These are phyloP conservation scores for Beauveria sp. DNA, from an alignment of 2,329 filamentous ascomycete species.

Conservation along the genomic window DNA sequence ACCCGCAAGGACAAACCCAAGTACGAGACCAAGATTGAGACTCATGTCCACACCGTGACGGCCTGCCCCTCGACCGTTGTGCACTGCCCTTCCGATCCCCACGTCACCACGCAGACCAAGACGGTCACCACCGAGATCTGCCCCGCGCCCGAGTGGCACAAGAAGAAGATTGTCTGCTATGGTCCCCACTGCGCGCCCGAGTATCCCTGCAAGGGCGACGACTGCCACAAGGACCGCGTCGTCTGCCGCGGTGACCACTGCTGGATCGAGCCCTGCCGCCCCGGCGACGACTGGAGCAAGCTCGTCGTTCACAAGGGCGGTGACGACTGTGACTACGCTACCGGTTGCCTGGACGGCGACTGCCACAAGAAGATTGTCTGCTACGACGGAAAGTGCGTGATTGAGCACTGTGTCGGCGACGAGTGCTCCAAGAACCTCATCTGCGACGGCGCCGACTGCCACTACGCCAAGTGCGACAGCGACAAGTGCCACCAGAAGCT, in stretches of 20 bases:
- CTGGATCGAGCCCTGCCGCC: conserved; percentile 19
- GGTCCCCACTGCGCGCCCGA: conserved; percentile 25
- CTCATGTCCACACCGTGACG: conserved; percentile 22
- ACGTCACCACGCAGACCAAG: conserved; percentile 16
- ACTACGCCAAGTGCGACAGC: conserved; percentile 22
- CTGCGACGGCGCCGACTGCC: conserved; percentile 25
- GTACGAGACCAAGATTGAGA: conserved; percentile 22
- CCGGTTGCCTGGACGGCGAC: conserved; percentile 17
- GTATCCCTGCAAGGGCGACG: conserved; percentile 19
- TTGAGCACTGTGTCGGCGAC: conserved; percentile 21
- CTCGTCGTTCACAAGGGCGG: conserved; percentile 22
- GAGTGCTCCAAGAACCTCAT: conserved; percentile 26
- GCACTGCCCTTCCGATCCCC: conserved; percentile 18
- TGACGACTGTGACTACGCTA: conserved; percentile 21
- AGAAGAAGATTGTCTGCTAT: conserved; percentile 28
- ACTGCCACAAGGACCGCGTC: conserved; percentile 23
- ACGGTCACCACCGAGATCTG: conserved; percentile 19
- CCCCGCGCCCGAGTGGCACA: conserved; percentile 19
- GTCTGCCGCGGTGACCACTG: conserved; percentile 24
- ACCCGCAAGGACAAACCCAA: conserved; percentile 9
- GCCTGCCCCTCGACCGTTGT: conserved; percentile 19
- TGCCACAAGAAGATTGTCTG: conserved; percentile 27
- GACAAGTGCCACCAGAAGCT: conserved; percentile 24
- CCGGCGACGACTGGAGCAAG: conserved; percentile 22
- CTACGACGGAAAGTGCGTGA: conserved; percentile 23